Conservation (phyloP, 1,284 basidiomycete species). For the Fomes fomentarius region DNA sequence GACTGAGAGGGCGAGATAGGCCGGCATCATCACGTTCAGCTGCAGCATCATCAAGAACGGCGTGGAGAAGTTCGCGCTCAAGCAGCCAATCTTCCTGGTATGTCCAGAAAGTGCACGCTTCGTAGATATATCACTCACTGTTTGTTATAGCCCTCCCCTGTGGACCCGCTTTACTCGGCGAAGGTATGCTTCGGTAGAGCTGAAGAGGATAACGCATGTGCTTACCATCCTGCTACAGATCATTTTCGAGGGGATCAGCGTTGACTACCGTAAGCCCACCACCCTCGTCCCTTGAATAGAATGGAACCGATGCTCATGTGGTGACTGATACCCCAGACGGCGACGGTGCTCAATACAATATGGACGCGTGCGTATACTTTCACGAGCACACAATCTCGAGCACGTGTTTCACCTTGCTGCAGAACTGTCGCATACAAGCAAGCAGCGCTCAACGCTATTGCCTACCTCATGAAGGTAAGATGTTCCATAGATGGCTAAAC, state of each 20-base stretch:
- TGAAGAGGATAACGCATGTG: no score
- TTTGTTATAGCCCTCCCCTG: conserved; percentile 75
- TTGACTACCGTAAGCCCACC: conserved; percentile 69
- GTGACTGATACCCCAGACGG: conserved; percentile 49
- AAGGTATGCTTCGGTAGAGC: no score
- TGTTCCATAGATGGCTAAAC: background rate
- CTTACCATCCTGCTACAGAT: conserved; percentile 46
- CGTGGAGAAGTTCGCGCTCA: conserved; percentile 73
- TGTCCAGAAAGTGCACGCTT: no score
- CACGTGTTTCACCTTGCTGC: background rate
- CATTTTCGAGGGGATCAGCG: conserved; percentile 75
- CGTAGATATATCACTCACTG: no score
- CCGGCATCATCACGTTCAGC: conserved; percentile 76
- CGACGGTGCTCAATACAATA: conserved; percentile 75
- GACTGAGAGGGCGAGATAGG: conserved; percentile 44
- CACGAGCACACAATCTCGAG: background rate
- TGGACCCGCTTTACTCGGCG: conserved; percentile 74
- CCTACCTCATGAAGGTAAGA: conserved; percentile 71
- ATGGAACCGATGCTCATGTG: no score
- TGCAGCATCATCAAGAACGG: conserved; percentile 78
- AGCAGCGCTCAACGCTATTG: conserved; percentile 76
- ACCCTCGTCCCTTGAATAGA: no score
- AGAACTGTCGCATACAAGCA: conserved; percentile 81
- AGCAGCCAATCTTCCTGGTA: conserved; percentile 77
- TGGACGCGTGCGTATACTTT: conserved; percentile 63